phyloP scores from a whole-genome alignment of 2,329 filamentous ascomycete genomes.

The Epichloe elymi region DNA sequence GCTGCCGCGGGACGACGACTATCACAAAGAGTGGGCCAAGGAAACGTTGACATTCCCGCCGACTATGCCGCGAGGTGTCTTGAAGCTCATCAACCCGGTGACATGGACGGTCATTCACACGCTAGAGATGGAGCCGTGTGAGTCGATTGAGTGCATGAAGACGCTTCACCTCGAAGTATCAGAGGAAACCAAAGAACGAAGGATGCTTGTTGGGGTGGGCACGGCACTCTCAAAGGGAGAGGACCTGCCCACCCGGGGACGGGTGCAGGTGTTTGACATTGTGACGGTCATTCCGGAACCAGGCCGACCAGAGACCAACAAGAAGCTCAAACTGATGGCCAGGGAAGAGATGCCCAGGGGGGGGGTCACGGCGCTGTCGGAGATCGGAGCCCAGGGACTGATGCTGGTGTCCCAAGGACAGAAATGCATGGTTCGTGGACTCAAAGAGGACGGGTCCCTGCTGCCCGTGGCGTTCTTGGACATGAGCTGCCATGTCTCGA shows the following conservation, averaged over 20 bases:
- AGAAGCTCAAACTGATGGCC: conserved; percentile 71
- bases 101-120: conserved; percentile 71
- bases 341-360: conserved; percentile 85
- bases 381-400: conserved; percentile 76
- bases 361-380: conserved; percentile 80
- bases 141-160: conserved; percentile 70
- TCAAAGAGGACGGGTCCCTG: conserved; percentile 89
- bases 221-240: conserved; percentile 75
- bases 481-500: conserved; percentile 84
- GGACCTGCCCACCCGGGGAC: conserved; percentile 73
- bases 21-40: conserved; percentile 66
- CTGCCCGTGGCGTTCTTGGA: conserved; percentile 95
- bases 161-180: conserved; percentile 79
- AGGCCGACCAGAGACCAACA: conserved; percentile 71
- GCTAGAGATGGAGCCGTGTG: conserved; percentile 57
- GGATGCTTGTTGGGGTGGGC: conserved; percentile 70
- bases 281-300: conserved; percentile 86
- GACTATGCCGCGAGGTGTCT: conserved; percentile 52
- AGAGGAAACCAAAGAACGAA: conserved; percentile 77
- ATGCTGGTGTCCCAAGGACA: conserved; percentile 87
- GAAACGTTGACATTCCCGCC: conserved; percentile 56
- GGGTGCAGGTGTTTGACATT: conserved; percentile 82
- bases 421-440: conserved; percentile 90
- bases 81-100: conserved; percentile 67
- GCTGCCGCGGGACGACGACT: conserved; percentile 74